These are phyloP conservation scores for Diaporthe sp. DNA, from an alignment of 2,329 filamentous ascomycete genomes.

Conservation along the genomic window DNA sequence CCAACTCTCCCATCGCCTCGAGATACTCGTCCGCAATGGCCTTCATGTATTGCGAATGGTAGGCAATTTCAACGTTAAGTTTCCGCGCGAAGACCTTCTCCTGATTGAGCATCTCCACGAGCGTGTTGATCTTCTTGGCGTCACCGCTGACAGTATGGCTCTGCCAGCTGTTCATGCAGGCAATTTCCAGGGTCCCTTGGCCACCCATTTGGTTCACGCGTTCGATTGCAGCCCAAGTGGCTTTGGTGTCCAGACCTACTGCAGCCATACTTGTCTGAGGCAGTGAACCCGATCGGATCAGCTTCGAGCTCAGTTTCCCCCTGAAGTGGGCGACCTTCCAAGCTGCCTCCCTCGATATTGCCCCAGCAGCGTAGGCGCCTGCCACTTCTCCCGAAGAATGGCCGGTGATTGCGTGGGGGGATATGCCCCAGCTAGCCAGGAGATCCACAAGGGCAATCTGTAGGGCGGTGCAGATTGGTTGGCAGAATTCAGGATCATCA, in stretches of 20 bases:
- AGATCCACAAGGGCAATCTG: slow-evolving; percentile 51
- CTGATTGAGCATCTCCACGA: slow-evolving; percentile 41
- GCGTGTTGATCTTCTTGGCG: slow-evolving; percentile 42
- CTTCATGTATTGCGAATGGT: slow-evolving; percentile 52
- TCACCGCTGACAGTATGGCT: slow-evolving; percentile 48
- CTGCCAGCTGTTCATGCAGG: slow-evolving; percentile 44
- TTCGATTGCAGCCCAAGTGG: slow-evolving; percentile 40
- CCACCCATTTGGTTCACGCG: slow-evolving; percentile 40
- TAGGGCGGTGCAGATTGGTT: slow-evolving; percentile 49
- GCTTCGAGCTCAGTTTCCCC: slow-evolving; percentile 46
- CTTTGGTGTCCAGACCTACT: slow-evolving; percentile 45
- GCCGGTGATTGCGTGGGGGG: slow-evolving; percentile 47
- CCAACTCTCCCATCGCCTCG: slow-evolving; percentile 40
- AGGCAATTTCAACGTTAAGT: slow-evolving; percentile 50
- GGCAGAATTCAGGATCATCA: slow-evolving; percentile 44
- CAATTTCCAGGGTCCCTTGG: slow-evolving; percentile 39
- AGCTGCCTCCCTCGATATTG: slow-evolving; percentile 42
- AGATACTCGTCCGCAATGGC: slow-evolving; percentile 43
- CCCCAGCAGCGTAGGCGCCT: slow-evolving; percentile 48
- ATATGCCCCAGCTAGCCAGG: slow-evolving; percentile 45
- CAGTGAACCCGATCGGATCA: slow-evolving; percentile 38
- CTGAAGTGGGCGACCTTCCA: slow-evolving; percentile 44
- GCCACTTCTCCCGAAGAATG: slow-evolving; percentile 55
- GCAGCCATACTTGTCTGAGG: slow-evolving; percentile 46
- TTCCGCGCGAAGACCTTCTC: slow-evolving; percentile 44